Evolutionary conservation across 371 early-diverging fungal species (phyloP).

Genomic region (Mucor saturninus): DNA sequence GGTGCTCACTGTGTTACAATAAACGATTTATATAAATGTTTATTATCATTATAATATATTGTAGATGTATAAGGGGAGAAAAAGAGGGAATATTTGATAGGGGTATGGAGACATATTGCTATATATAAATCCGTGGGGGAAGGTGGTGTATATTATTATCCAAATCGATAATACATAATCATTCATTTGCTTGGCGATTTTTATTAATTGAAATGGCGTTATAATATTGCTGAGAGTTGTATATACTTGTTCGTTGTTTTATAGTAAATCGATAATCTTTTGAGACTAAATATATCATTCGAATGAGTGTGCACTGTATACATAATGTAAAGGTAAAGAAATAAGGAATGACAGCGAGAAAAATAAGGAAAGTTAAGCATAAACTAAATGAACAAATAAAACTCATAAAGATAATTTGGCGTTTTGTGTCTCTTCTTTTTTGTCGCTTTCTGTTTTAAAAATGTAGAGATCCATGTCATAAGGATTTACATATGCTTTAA

Average conservation of each 20-base stretch:
- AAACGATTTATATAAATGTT: background rate
- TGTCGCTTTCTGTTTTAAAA: background rate
- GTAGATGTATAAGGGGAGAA: background rate
- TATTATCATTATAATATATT: background rate
- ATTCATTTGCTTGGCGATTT: background rate
- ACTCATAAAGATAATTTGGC: background rate
- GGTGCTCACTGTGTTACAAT: background rate
- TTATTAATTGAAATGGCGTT: background rate
- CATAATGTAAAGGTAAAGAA: background rate
- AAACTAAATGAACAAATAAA: background rate
- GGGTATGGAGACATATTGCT: background rate
- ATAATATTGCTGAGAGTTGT: background rate
- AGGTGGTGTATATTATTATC: background rate
- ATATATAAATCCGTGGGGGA: background rate
- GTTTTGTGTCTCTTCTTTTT: background rate
- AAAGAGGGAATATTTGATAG: conserved; percentile 1
- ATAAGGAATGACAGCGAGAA: background rate
- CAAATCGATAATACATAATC: background rate
- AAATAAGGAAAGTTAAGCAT: background rate
- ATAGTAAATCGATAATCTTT: background rate
- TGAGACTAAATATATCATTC: background rate
- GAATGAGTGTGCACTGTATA: background rate
- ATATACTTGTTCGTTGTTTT: background rate
- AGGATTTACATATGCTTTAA: background rate
- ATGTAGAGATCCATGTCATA: background rate